phyloP scores from a whole-genome alignment of 371 early-diverging fungal species.

The Capniomyces stellatus region DNA sequence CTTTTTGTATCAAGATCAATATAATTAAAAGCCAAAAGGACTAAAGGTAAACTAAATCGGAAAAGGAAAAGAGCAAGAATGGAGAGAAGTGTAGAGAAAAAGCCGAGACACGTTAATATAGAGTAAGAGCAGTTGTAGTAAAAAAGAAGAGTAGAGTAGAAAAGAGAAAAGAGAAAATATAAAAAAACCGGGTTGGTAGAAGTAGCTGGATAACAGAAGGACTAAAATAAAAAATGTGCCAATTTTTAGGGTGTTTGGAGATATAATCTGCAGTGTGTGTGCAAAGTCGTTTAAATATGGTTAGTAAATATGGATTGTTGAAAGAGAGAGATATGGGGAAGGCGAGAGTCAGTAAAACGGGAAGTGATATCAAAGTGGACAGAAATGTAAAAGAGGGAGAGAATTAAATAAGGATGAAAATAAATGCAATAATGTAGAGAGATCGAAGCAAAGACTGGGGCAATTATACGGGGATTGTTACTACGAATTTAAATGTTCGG shows the following conservation, averaged over 20 bases:
- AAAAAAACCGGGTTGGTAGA: background rate
- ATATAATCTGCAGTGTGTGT: background rate
- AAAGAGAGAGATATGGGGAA: no score
- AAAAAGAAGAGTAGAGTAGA: background rate
- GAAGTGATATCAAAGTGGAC: no score
- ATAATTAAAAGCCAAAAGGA: no score
- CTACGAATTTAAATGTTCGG: slow-evolving; percentile 41
- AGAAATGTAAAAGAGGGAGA: no score
- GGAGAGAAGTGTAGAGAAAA: background rate
- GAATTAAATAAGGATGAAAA: background rate
- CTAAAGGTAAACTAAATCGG: no score
- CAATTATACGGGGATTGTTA: slow-evolving; percentile 43
- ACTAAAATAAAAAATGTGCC: background rate
- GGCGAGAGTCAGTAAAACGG: no score
- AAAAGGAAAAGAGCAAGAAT: no score
- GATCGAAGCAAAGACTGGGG: slow-evolving; percentile 22
- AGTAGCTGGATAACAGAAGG: background rate
- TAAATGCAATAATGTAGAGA: slow-evolving; percentile 14
- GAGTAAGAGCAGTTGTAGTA: background rate
- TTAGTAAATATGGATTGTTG: no score
- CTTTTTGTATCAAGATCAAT: no score
- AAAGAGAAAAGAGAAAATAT: background rate
- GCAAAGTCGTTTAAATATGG: background rate
- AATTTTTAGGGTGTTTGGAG: background rate
- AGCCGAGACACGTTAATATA: background rate